Conservation (phyloP, 179 eudicot genomes). For the Vitellaria paradoxa region DNA sequence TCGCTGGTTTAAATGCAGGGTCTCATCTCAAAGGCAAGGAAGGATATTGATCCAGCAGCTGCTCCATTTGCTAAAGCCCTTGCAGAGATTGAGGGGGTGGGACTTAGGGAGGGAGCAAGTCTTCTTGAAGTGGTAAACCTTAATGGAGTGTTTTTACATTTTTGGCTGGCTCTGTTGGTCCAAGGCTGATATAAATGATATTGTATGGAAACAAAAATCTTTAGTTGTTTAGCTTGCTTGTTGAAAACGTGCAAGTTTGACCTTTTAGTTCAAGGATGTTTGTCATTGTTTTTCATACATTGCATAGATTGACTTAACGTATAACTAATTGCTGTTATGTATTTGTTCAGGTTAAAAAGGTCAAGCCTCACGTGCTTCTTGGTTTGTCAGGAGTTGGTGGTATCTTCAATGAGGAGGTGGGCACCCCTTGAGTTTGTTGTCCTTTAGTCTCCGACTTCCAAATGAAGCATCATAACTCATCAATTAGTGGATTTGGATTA, state of each 20-base stretch:
- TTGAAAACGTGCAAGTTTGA: neutral
- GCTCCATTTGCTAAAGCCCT: conserved; percentile 76
- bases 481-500: neutral
- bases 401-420: conserved; percentile 84
- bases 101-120: conserved; percentile 83
- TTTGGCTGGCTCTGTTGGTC: conserved; percentile 4
- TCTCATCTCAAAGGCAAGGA: conserved; percentile 77
- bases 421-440: conserved; percentile 14
- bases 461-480: neutral
- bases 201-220: neutral
- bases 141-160: neutral
- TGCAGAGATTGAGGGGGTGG: conserved; percentile 47
- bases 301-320: neutral
- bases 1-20: conserved; percentile 55
- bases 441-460: neutral
- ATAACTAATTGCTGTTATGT: conserved; percentile 7
- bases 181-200: conserved; percentile 1
- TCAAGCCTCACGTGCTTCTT: conserved; percentile 97
- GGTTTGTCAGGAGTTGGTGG: conserved; percentile 99
- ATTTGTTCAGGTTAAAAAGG: conserved; percentile 73
- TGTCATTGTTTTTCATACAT: neutral
- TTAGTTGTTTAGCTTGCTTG: conserved; percentile 2
- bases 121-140: conserved; percentile 87
- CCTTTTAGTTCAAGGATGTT: neutral
- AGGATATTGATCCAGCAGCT: conserved; percentile 75